Conservation (phyloP, 257 asterid genomes). For the Ilex aquifolium region DNA sequence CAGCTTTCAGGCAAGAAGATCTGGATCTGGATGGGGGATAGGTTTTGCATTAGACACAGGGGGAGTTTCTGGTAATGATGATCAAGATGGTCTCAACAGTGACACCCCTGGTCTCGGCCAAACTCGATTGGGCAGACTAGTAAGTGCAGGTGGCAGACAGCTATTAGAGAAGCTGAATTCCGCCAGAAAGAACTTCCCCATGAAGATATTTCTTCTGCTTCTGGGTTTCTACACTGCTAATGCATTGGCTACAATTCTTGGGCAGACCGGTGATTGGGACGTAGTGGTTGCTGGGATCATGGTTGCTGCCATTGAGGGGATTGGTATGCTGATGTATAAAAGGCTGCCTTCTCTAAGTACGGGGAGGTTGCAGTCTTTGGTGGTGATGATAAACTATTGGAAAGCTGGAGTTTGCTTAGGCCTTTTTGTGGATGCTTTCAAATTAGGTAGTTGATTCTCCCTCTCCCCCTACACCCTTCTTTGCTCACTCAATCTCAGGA, state of each 20-base stretch:
- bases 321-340: conserved; percentile 93
- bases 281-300: conserved; percentile 89
- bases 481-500: too few species aligned
- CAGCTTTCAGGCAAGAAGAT: conserved; percentile 31
- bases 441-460: conserved; percentile 73
- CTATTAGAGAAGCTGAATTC: conserved; percentile 73
- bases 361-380: conserved; percentile 60
- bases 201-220: conserved; percentile 84
- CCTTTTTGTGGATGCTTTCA: conserved; percentile 95
- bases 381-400: conserved; percentile 86
- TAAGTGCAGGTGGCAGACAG: conserved; percentile 70
- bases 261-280: conserved; percentile 99
- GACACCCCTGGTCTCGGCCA: conserved; percentile 49
- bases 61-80: conserved; percentile 50
- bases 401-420: conserved; percentile 98
- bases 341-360: conserved; percentile 37
- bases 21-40: conserved; percentile 28
- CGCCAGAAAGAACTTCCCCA: conserved; percentile 73
- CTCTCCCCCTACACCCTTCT: neutral
- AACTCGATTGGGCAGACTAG: conserved; percentile 92
- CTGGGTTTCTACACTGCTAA: conserved; percentile 95
- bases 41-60: conserved; percentile 68
- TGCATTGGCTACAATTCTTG: conserved; percentile 86
- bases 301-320: conserved; percentile 95
- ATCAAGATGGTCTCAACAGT: conserved; percentile 38